Evolutionary conservation across 306 rosid genomes (phyloP), one percentile per base, ranked within the genome.

Genomic region (Prunus salicina): DNA sequence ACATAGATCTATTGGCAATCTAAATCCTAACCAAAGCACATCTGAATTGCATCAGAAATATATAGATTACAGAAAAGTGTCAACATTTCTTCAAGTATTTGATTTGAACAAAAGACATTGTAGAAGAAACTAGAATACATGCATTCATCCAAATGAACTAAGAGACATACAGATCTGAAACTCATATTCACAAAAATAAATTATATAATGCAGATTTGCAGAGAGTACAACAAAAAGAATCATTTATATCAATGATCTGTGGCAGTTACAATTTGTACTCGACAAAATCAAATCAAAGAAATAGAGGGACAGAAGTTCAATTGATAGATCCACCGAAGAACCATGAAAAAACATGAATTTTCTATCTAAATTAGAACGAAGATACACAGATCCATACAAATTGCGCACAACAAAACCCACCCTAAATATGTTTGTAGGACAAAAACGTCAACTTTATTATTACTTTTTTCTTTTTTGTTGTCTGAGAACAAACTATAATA

Each of bases 301-400:
- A 12, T 27, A 28, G 34, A 61, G 38, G 27, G 4, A 49, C 43
- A 72, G 50, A 68, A 78, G 28, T 60, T 51, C 19, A 56, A 43
- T 16, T 70, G 14, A 80, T 45, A 84, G 89, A 84, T 80, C 84
- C 84, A 82, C 79, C 72, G 67, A 49, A 27, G 20, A 61, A 46
- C 43, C 13, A 22, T 3, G 22, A 53, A 78, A n/a, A 57, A 57
- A 10, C 41, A 8, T 11, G 78, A 65, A 52, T 74, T 79, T 52
- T 46, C 65, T 73, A 67, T 27, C 78, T 74, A 55, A 69, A 38
- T 12, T 53, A 63, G 34, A 81, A 65, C 25, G 63, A 83, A 62
- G 75, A 3, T 67, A 72, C 69, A 74, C 64, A 81, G 75, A 82
- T 87, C 76, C 84, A 58, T 75, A 70, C 84, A 87, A 6, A 87